Percentiles rank a stretch among this genome's conserved stretches.
These are phyloP conservation scores for Gastrolobium villosum DNA, from an alignment of 306 rosid genomes.

Conservation along the genomic window DNA sequence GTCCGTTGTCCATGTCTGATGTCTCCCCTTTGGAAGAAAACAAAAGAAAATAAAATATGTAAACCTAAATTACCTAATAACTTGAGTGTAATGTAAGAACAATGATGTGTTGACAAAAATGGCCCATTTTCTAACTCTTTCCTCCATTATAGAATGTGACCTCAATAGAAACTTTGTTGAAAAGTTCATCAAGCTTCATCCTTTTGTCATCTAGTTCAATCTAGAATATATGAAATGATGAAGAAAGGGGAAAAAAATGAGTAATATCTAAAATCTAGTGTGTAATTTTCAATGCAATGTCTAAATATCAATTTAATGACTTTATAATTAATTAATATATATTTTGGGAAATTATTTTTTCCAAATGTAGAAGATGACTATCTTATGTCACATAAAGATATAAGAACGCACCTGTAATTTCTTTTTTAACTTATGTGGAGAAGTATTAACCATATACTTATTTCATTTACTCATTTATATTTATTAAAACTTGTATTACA, in stretches of 20 bases:
- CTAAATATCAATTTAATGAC: background rate
- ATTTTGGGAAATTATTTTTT: too few relatives aligned
- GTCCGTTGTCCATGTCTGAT: conserved; percentile 49
- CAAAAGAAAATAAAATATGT: conserved; percentile 37
- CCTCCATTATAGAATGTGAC: conserved; percentile 33
- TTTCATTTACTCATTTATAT: background rate
- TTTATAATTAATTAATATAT: background rate
- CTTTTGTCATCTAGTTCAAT: conserved; percentile 37
- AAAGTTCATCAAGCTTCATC: conserved; percentile 37
- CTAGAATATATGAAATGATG: conserved; percentile 6
- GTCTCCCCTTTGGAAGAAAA: conserved; percentile 48
- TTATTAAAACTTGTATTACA: background rate
- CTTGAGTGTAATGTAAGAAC: conserved; percentile 54
- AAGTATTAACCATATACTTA: too few relatives aligned
- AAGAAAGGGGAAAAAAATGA: background rate
- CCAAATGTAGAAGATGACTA: too few relatives aligned
- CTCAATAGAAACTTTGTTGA: conserved; percentile 20
- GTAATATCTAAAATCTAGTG: background rate
- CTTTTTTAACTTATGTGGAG: too few relatives aligned
- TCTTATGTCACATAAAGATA: too few relatives aligned
- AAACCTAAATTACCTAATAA: conserved; percentile 45
- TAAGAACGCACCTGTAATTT: too few relatives aligned
- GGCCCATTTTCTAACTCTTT: conserved; percentile 30
- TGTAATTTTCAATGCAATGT: background rate
- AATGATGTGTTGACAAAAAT: conserved; percentile 50